Evolutionary conservation across 495 filamentous ascomycete genomes (phyloP).

Genomic region (Aspergillus carlsbadensis): DNA sequence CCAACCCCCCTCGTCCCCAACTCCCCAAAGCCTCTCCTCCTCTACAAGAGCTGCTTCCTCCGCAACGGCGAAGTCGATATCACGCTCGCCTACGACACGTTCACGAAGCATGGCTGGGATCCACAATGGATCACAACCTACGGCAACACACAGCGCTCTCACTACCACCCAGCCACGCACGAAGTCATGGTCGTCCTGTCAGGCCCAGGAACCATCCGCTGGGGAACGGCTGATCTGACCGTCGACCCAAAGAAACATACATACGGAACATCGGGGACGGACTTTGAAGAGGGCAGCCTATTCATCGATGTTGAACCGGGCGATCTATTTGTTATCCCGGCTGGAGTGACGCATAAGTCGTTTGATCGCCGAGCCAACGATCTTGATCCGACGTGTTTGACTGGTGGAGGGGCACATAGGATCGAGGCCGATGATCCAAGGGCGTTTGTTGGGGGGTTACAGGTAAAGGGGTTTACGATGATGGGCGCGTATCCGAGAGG

Average conservation of each 20-base stretch:
- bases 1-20: conserved; percentile 35
- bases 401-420: conserved; percentile 27
- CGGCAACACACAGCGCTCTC: conserved; percentile 32
- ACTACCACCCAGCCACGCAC: conserved; percentile 38
- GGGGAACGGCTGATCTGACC: conserved; percentile 39
- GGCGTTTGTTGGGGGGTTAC: too few species aligned
- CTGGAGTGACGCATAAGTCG: conserved; percentile 35
- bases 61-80: conserved; percentile 9
- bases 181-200: conserved; percentile 40
- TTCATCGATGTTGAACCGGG: conserved; percentile 26
- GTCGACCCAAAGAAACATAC: too few species aligned
- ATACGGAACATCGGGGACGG: too few species aligned
- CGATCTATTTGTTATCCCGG: conserved; percentile 39
- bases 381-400: conserved; percentile 20
- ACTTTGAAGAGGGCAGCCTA: conserved; percentile 21
- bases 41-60: conserved; percentile 24
- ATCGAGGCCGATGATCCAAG: conserved; percentile 16
- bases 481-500: too few species aligned
- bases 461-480: too few species aligned
- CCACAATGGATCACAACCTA: conserved; percentile 36
- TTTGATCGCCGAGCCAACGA: conserved; percentile 17
- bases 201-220: conserved; percentile 33
- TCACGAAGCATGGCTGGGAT: conserved; percentile 32
- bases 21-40: conserved; percentile 28
- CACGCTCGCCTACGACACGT: conserved; percentile 27